Evolutionary conservation across 2,329 filamentous ascomycete species (phyloP), one percentile per base, ranked within the genome.

Genomic region (Fusarium solani-melongenae): DNA sequence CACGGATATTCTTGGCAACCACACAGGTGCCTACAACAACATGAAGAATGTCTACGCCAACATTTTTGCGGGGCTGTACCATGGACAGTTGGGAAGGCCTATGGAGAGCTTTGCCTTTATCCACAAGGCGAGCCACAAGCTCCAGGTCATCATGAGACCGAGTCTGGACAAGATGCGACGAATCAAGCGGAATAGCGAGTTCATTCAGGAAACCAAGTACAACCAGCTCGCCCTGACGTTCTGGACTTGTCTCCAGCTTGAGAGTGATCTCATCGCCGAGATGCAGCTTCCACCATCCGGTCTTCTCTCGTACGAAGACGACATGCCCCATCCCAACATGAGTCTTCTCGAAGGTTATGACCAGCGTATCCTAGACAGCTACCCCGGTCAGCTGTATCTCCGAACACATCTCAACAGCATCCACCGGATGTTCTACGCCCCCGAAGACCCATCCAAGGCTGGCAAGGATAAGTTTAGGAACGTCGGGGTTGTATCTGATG

Each of bases 231-330:
- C 92, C 15, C 88, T 97, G 76, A 92, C 94, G 0, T 98, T 95
- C 78, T 98, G 96, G 96, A 96, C 95, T 9, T 97, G 94, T 80
- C 85, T 98, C 71, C 96, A 98, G 79, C 87, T 98, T 12, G 96
- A 98, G 82, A 98, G 95, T 82, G 96, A 98, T 81, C 94, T 98
- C 53, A 88, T 98, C 55, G 96, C 96, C 4, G 96, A 99, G 82
- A 87, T 98, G 67, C 89, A 86, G 17, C 83, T 90, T 4, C 88
- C 89, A 1, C 89, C 90, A 5, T 91, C 90, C 1, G 88, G 88
- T 2, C 88, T 92, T 62, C 81, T 92, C n/a, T 85, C 84, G 1
- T 91, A 88, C 73, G 90, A 91, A 79, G 86, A 89, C 22, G 86
- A 89, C 57, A 91, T 95, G 83, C 90, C 92, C 10, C 90, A 91